Percentiles rank a stretch among this genome's conserved stretches.
These are phyloP conservation scores for Penicillium lagena DNA, from an alignment of 495 filamentous ascomycete genomes.

Conservation along the genomic window DNA sequence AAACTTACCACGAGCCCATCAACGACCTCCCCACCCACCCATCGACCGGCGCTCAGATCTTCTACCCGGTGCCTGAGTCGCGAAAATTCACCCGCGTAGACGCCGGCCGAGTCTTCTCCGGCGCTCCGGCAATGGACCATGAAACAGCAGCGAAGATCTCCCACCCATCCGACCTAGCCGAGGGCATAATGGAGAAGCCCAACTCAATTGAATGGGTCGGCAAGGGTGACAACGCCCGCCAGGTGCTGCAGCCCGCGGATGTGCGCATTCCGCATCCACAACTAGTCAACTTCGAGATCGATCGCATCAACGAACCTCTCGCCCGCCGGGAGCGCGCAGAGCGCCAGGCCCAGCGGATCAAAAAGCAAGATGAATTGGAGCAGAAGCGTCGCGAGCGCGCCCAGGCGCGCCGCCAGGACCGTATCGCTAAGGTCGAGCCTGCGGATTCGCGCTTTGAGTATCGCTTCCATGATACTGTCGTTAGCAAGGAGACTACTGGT, in stretches of 20 bases:
- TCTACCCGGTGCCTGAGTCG: conserved; percentile 85
- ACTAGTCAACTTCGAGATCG: conserved; percentile 56
- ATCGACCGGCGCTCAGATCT: conserved; percentile 74
- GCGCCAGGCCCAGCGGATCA: conserved; percentile 37
- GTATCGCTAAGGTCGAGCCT: conserved; percentile 34
- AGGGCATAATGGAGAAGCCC: conserved; percentile 20
- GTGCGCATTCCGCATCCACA: conserved; percentile 84
- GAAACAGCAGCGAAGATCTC: conserved; percentile 12
- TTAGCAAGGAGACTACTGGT: conserved; percentile 53
- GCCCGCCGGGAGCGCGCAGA: conserved; percentile 3
- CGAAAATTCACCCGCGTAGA: conserved; percentile 82
- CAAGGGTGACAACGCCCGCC: conserved; percentile 31
- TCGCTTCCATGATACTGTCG: conserved; percentile 59
- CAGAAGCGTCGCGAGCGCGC: conserved; percentile 29
- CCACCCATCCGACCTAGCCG: conserved; percentile 23
- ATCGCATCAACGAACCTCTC: conserved; percentile 9
- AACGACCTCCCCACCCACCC: conserved; percentile 86
- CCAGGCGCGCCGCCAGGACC: conserved; percentile 33
- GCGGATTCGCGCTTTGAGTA: conserved; percentile 70
- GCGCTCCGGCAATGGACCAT: conserved; percentile 31
- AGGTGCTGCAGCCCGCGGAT: conserved; percentile 74
- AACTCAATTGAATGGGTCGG: conserved; percentile 34
- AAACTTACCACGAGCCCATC: conserved; percentile 67
- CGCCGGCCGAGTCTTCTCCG: conserved; percentile 76
- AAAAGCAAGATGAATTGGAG: conserved; percentile 31